These are phyloP conservation scores for Russula sp. DNA, from an alignment of 768 basidiomycete genomes.

Conservation along the genomic window DNA sequence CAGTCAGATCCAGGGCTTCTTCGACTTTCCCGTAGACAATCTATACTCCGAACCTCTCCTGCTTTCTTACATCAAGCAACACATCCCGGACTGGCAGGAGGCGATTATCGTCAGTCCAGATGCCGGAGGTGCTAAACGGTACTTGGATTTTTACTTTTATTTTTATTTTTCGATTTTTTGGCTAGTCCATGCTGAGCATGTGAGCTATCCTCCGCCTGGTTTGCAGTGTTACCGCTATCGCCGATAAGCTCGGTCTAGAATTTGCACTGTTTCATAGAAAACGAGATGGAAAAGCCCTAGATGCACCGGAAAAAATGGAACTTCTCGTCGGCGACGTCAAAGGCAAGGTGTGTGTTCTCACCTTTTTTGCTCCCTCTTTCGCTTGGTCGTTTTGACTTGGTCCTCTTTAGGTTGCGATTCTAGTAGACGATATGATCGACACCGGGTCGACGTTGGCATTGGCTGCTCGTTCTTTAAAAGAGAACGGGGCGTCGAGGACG, in stretches of 20 bases:
- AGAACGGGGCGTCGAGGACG: slow-evolving; percentile 84
- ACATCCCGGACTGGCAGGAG: slow-evolving; percentile 82
- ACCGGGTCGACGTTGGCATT: slow-evolving; percentile 85
- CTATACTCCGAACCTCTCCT: slow-evolving; percentile 95
- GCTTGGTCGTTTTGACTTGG: slow-evolving; percentile 24
- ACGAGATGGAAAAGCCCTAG: slow-evolving; percentile 62
- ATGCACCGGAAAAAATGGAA: slow-evolving; percentile 81
- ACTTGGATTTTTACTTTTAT: slow-evolving; percentile 34
- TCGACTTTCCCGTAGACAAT: slow-evolving; percentile 98
- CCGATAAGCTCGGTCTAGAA: slow-evolving; percentile 92
- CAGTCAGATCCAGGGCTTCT: slow-evolving; percentile 98
- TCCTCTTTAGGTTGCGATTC: slow-evolving; percentile 68
- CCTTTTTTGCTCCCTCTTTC: background rate
- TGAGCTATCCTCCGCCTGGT: background rate
- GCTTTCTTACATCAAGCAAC: slow-evolving; percentile 86
- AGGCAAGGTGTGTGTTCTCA: slow-evolving; percentile 63
- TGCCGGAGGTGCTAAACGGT: slow-evolving; percentile 99
- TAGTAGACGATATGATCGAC: slow-evolving; percentile 99
- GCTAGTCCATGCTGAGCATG: background rate
- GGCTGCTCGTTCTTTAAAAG: slow-evolving; percentile 80
- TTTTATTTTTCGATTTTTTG: background rate
- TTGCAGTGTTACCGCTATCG: slow-evolving; percentile 86
- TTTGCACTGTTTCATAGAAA: slow-evolving; percentile 95
- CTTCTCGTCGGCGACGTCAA: slow-evolving; percentile 91
- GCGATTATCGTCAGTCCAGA: slow-evolving; percentile 94